Base-by-base conservation (phyloP, 1,284 basidiomycete species). In the Naganishia sp. region DNA sequence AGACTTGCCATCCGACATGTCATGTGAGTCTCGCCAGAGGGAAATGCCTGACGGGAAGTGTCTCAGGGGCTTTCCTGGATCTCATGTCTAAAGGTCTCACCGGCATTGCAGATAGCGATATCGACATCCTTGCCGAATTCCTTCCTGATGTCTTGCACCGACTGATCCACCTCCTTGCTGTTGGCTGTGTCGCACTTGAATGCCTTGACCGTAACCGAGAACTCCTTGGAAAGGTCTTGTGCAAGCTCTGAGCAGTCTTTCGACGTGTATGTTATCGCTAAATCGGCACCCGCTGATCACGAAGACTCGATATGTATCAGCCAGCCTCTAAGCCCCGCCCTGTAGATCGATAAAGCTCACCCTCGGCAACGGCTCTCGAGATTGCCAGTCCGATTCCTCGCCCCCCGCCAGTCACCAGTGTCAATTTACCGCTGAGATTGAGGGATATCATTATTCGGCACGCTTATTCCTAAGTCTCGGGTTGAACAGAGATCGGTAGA, bases 191-290 rank as follows among this genome's bases (percentile, higher is more conserved):
- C 70, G 69, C 77, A 79, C 35, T 73, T 67, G 72, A 71, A 80
- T n/a, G 72, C 74, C 43, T 72, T 67, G 18, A 75, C 70, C 13
- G 58, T 66, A 45, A 74, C 71, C n/a, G 66, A 62, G 60, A 66
- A 71, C 57, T 76, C 68, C 23, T 68, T 42, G 3, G 70, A 68
- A 3, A 79, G 52, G 10, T 67, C 51, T 32, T 65, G 54, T 10
- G 74, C 72, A 25, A 73, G n/a, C 2, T 66, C 43, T 2, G 70
- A 57, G 6, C 75, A 69, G 56, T 79, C 74, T 15, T 66, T 69
- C 2, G 77, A 76, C 0, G 75, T 77, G 71, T 75, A 80, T 6
- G 77, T 79, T 67, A 80, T 76, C 2, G 71, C 73, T 2, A 77
- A 50, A 31, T 71, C 70, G 7, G 77, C 78, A 17, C 77, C 77